Evolutionary conservation across 2,329 filamentous ascomycete genomes (phyloP).

Genomic region (Aspergillus tamarii): DNA sequence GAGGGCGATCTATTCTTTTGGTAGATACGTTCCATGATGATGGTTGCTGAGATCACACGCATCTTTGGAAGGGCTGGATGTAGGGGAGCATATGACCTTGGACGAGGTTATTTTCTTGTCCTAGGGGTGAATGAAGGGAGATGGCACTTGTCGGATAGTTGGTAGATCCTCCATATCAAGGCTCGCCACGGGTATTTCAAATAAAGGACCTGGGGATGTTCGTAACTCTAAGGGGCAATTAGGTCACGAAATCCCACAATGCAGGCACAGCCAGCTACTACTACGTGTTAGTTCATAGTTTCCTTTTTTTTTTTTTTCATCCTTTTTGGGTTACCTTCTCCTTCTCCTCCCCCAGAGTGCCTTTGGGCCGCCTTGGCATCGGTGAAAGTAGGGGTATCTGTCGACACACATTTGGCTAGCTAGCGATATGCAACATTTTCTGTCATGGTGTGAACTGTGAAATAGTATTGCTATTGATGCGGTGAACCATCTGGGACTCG

Average conservation of each 20-base stretch:
- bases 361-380: background rate
- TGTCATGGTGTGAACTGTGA: background rate
- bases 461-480: background rate
- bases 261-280: background rate
- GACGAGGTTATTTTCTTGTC: background rate
- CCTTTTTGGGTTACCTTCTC: background rate
- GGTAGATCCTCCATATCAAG: background rate
- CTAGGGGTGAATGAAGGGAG: background rate
- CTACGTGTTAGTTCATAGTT: background rate
- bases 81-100: background rate
- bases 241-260: background rate
- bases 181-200: background rate
- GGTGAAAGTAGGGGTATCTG: background rate
- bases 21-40: constrained; percentile 1
- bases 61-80: background rate
- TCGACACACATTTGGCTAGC: background rate
- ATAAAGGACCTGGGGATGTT: background rate
- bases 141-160: background rate
- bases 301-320: background rate
- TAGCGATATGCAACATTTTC: background rate
- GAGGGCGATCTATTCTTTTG: constrained; percentile 4
- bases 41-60: background rate
- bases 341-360: background rate
- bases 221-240: background rate
- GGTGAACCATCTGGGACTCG: background rate